These are phyloP conservation scores for Triangularia setosa DNA, from an alignment of 2,329 filamentous ascomycete genomes.

Conservation along the genomic window DNA sequence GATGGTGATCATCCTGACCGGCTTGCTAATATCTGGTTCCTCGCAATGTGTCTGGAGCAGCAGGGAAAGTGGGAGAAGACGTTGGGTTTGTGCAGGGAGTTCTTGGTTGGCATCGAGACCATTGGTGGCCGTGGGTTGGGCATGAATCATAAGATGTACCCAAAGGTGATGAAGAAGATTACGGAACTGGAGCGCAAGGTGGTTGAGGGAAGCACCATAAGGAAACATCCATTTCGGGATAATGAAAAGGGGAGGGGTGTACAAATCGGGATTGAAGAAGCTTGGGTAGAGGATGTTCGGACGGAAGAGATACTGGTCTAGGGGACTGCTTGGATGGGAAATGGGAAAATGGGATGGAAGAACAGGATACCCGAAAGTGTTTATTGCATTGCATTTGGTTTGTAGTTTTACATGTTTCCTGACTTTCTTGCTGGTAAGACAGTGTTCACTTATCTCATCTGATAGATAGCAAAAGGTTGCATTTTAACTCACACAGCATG, in stretches of 20 bases:
- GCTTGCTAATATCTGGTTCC: conserved; percentile 15
- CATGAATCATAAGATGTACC: conserved; percentile 1
- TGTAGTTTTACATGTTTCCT: background rate
- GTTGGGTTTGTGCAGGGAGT: conserved; percentile 15
- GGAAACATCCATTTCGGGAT: background rate
- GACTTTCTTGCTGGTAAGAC: background rate
- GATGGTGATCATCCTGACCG: conserved; percentile 24
- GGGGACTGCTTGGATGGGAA: background rate
- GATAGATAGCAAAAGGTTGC: background rate
- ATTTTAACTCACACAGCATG: background rate
- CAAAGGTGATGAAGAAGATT: background rate
- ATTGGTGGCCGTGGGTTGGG: conserved; percentile 2
- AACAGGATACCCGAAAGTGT: background rate
- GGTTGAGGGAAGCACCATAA: background rate
- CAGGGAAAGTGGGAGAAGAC: conserved; percentile 18
- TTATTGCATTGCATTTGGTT: background rate
- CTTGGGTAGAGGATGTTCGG: background rate
- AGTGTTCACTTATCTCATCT: background rate
- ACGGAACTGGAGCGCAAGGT: background rate
- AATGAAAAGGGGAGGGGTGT: background rate
- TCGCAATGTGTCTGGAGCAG: conserved; percentile 17
- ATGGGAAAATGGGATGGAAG: background rate
- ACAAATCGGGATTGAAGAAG: background rate
- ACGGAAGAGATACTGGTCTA: background rate
- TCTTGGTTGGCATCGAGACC: background rate